Percentiles rank a stretch among this genome's conserved stretches.
Conservation (phyloP, 179 eudicot species). For the Camellia oleifera region DNA sequence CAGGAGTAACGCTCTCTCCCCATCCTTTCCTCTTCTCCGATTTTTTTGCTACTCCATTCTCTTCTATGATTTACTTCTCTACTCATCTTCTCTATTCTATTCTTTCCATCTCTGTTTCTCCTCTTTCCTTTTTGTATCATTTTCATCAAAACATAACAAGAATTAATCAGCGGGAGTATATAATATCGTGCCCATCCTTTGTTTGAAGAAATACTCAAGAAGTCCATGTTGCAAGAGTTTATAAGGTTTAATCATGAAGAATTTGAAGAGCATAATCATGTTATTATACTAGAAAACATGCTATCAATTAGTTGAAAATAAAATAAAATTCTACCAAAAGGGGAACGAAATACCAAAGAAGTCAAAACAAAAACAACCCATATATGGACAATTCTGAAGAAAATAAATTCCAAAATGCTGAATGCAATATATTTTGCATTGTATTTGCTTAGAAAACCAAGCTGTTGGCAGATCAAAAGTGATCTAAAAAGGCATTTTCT, state of each 20-base stretch:
- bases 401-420: no score
- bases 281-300: background rate
- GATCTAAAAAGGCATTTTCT: background rate
- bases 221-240: background rate
- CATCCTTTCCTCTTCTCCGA: background rate
- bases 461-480: background rate
- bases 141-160: background rate
- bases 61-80: no score
- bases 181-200: no score
- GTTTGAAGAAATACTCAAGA: background rate
- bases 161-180: background rate
- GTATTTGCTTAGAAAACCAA: background rate
- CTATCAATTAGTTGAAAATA: background rate
- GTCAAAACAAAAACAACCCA: no score
- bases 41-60: background rate
- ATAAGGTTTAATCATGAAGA: background rate
- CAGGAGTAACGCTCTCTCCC: background rate
- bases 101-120: background rate
- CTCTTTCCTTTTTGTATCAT: background rate
- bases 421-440: no score
- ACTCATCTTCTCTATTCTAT: background rate
- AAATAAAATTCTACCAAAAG: background rate
- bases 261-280: background rate
- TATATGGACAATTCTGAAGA: no score
- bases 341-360: background rate